Percentiles rank a stretch among this genome's conserved stretches.
These are phyloP conservation scores for Sarcocystis neurona DNA, from an alignment of 169 alveolate genomes.

Conservation along the genomic window DNA sequence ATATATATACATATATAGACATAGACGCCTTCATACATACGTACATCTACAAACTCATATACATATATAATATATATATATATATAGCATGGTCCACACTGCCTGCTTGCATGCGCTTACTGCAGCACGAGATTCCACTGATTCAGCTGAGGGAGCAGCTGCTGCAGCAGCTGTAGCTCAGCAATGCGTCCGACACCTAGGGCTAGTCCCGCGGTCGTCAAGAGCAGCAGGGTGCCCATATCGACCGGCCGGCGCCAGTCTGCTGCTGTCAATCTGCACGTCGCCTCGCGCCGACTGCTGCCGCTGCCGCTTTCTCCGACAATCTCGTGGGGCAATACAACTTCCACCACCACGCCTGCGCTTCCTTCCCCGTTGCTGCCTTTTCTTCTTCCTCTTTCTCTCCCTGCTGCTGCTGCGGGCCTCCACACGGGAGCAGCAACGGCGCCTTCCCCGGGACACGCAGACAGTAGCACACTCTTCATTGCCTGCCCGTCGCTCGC, in stretches of 20 bases:
- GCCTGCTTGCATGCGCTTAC: background rate
- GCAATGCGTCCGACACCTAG: background rate
- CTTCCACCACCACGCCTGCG: background rate
- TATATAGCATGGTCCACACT: background rate
- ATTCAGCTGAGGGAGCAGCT: background rate
- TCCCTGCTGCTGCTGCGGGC: background rate
- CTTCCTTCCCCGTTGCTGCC: background rate
- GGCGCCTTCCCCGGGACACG: background rate
- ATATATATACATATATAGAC: no score
- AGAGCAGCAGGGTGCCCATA: background rate
- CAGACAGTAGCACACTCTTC: background rate
- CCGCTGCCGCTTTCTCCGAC: background rate
- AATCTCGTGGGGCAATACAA: background rate
- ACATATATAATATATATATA: no score
- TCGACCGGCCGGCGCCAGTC: slow-evolving; percentile 17
- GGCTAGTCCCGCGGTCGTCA: background rate
- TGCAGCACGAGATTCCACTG: slow-evolving; percentile 12
- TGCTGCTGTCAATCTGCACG: background rate
- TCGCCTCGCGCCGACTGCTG: background rate
- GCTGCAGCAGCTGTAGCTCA: background rate
- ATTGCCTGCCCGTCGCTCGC: background rate
- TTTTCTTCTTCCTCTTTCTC: background rate
- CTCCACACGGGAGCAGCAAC: background rate
- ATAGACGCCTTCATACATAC: no score
- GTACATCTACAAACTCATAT: background rate